Evolutionary conservation across 164 flowering plant species (phyloP).

Genomic region (Saururus chinensis): DNA sequence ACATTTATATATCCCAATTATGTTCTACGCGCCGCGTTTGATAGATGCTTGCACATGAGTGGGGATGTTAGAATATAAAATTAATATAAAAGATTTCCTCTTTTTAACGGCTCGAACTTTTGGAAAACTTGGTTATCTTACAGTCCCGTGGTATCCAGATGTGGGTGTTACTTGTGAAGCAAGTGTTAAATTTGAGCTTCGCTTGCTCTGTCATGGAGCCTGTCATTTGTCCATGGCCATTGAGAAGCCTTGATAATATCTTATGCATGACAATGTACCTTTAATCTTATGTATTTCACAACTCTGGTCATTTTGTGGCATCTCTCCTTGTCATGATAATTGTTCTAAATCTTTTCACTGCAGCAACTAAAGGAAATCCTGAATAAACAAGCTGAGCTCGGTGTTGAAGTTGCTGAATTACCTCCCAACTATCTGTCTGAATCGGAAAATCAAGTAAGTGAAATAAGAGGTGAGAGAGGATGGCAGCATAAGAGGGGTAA

Average conservation of each 20-base stretch:
- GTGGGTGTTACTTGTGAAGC: background rate
- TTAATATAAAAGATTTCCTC: too few relatives aligned
- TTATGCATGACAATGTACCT: background rate
- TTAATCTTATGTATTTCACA: too few relatives aligned
- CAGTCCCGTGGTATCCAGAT: too few relatives aligned
- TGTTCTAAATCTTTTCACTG: conserved; percentile 12
- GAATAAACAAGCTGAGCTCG: conserved; percentile 85
- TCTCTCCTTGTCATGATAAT: background rate
- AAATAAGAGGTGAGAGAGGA: conserved; percentile 12
- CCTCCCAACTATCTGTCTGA: conserved; percentile 63
- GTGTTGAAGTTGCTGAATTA: conserved; percentile 84
- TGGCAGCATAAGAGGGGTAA: conserved; percentile 23
- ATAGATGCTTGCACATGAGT: too few relatives aligned
- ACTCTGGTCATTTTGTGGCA: background rate
- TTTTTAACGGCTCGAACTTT: too few relatives aligned
- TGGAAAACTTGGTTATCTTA: too few relatives aligned
- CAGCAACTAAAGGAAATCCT: conserved; percentile 88
- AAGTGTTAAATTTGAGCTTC: background rate
- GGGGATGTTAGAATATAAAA: too few relatives aligned
- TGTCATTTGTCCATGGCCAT: background rate
- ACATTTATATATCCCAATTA: too few relatives aligned
- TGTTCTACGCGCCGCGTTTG: too few relatives aligned
- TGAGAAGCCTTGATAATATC: background rate
- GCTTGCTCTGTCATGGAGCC: background rate
- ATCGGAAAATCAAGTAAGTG: conserved; percentile 23